Percentiles rank a stretch among this genome's conserved stretches.
These are phyloP conservation scores for Grammothele lineata DNA, from an alignment of 768 basidiomycete species.

Conservation along the genomic window DNA sequence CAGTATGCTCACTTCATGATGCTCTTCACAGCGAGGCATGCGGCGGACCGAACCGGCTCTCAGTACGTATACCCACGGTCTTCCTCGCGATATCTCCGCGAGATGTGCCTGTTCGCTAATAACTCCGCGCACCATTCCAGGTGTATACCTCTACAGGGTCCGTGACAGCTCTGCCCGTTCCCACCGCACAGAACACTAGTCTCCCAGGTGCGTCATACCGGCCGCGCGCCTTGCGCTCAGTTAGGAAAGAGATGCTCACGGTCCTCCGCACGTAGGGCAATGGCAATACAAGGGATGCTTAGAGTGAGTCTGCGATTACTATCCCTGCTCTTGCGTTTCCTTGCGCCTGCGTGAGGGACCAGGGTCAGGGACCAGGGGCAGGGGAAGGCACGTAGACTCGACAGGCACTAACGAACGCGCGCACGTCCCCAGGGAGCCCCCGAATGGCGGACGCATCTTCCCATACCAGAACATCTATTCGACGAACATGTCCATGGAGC, in stretches of 20 bases:
- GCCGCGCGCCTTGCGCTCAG: background rate
- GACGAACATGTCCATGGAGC: constrained; percentile 58
- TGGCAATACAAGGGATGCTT: constrained; percentile 70
- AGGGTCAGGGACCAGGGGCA: too few relatives aligned
- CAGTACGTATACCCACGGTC: constrained; percentile 36
- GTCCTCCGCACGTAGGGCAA: constrained; percentile 29
- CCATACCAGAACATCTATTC: constrained; percentile 56
- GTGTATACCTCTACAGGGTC: constrained; percentile 52
- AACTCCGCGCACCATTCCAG: constrained; percentile 5
- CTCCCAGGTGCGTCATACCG: constrained; percentile 41
- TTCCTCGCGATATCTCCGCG: constrained; percentile 4
- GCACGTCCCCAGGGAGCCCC: constrained; percentile 46
- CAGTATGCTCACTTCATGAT: constrained; percentile 8
- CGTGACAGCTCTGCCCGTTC: constrained; percentile 56
- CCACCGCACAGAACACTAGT: constrained; percentile 46
- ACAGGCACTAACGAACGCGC: too few relatives aligned
- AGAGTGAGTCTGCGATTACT: constrained; percentile 35
- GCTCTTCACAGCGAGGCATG: constrained; percentile 50
- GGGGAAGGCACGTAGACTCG: too few relatives aligned
- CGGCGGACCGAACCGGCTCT: constrained; percentile 69
- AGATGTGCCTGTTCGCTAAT: background rate
- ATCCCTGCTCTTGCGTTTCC: too few relatives aligned
- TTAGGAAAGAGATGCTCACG: background rate
- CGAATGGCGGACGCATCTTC: constrained; percentile 42
- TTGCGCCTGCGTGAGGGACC: too few relatives aligned